Percentiles rank a stretch among this genome's conserved stretches.
phyloP scores from a whole-genome alignment of 495 filamentous ascomycete genomes.

The Aspergillus bridgeri region DNA sequence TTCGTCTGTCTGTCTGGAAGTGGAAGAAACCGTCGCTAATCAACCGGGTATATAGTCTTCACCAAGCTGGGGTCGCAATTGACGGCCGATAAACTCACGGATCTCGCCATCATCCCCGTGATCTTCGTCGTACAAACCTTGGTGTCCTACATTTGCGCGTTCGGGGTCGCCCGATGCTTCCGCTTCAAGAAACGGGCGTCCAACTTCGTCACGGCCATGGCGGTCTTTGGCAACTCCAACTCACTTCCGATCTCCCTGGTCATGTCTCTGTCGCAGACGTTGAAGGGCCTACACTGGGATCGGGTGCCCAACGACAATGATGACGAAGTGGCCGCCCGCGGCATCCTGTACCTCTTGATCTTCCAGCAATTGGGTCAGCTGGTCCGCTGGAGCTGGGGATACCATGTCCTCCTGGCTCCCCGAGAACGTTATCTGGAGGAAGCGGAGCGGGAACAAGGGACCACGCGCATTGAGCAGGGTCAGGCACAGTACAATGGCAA shows the following conservation, averaged over 20 bases:
- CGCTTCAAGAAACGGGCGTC: conserved; percentile 76
- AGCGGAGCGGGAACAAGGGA: conserved; percentile 52
- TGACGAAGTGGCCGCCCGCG: conserved; percentile 87
- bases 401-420: conserved; percentile 84
- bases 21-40: not conserved
- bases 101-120: conserved; percentile 87
- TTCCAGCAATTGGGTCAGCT: conserved; percentile 97
- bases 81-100: conserved; percentile 80
- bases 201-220: conserved; percentile 97
- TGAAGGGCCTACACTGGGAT: conserved; percentile 91
- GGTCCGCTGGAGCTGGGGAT: conserved; percentile 97
- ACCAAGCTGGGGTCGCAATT: conserved; percentile 96
- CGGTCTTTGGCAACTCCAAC: conserved; percentile 97
- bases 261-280: conserved; percentile 85
- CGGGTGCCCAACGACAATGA: conserved; percentile 88
- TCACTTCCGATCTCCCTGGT: conserved; percentile 96
- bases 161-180: conserved; percentile 65
- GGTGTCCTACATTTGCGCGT: conserved; percentile 76
- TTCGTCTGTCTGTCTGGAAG: not conserved
- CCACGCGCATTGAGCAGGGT: conserved; percentile 58
- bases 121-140: conserved; percentile 86
- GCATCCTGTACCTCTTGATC: conserved; percentile 92
- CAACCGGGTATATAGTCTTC: conserved; percentile 63
- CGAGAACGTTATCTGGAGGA: conserved; percentile 60
- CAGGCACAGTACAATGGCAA: conserved; percentile 62